Evolutionary conservation across 139 green algal species (phyloP).

Genomic region (Tetraselmis chui): DNA sequence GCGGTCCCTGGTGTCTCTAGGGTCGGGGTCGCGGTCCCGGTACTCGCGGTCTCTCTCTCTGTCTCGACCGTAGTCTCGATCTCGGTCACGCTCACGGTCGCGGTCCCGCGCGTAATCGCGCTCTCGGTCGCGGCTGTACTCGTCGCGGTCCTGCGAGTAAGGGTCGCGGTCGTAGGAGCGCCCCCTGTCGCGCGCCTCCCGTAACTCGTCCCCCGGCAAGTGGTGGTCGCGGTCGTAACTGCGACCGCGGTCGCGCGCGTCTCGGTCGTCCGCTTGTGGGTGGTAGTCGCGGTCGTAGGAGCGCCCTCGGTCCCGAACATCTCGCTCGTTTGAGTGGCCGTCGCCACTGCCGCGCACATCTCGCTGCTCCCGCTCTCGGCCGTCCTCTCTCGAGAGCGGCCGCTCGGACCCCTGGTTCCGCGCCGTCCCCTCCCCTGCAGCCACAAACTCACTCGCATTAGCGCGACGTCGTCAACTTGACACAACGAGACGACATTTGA

Average conservation of each 20-base stretch:
- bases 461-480: too few species aligned
- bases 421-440: too few species aligned
- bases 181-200: neutral
- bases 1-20: too few species aligned
- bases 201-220: neutral
- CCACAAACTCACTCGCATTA: too few species aligned
- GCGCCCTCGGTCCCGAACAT: neutral
- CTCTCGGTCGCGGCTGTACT: neutral
- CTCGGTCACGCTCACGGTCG: neutral
- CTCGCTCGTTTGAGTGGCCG: too few species aligned
- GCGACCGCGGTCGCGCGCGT: neutral
- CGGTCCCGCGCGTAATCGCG: neutral
- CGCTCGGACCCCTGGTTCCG: too few species aligned
- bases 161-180: neutral
- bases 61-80: neutral
- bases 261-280: neutral
- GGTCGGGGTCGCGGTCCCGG: too few species aligned
- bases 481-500: too few species aligned
- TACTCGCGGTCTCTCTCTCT: neutral
- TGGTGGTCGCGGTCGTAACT: neutral
- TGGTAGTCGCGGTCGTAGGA: neutral
- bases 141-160: neutral
- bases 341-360: too few species aligned
- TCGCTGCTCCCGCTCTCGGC: neutral
- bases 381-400: neutral